phyloP scores from a whole-genome alignment of 495 filamentous ascomycete species.

The Entonaema liquescens region DNA sequence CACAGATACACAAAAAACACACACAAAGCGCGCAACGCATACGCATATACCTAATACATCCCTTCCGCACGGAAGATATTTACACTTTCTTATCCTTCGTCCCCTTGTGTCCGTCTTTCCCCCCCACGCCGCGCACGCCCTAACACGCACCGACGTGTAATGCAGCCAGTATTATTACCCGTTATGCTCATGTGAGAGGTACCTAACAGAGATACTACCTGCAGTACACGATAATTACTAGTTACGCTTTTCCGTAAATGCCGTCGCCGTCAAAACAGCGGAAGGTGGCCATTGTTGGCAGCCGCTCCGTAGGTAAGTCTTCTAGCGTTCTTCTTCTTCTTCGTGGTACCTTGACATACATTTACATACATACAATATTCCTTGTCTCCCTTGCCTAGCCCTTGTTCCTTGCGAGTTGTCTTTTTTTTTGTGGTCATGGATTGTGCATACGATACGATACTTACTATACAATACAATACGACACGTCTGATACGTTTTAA shows the following conservation, averaged over 20 bases:
- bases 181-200: constrained; percentile 24
- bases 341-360: not conserved
- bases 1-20: not conserved
- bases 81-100: constrained; percentile 13
- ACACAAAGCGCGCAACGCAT: not conserved
- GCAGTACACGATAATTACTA: constrained; percentile 17
- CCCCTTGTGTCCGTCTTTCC: not conserved
- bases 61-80: not conserved
- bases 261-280: constrained; percentile 88
- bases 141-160: constrained; percentile 19
- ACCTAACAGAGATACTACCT: constrained; percentile 24
- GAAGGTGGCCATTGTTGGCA: constrained; percentile 98
- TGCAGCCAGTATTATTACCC: constrained; percentile 29
- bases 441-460: constrained; percentile 7
- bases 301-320: constrained; percentile 86
- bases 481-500: not conserved
- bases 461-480: not conserved
- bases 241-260: constrained; percentile 59
- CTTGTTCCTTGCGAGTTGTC: constrained; percentile 15
- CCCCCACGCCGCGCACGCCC: constrained; percentile 13
- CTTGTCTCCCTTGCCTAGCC: constrained; percentile 3
- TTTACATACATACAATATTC: not conserved
- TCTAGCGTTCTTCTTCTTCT: not conserved
- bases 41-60: not conserved
- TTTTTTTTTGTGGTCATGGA: constrained; percentile 15